Percentiles rank a stretch among this genome's conserved stretches.
These are phyloP conservation scores for Selaginella moellendorffii DNA, from an alignment of 75 land plant species.

Conservation along the genomic window DNA sequence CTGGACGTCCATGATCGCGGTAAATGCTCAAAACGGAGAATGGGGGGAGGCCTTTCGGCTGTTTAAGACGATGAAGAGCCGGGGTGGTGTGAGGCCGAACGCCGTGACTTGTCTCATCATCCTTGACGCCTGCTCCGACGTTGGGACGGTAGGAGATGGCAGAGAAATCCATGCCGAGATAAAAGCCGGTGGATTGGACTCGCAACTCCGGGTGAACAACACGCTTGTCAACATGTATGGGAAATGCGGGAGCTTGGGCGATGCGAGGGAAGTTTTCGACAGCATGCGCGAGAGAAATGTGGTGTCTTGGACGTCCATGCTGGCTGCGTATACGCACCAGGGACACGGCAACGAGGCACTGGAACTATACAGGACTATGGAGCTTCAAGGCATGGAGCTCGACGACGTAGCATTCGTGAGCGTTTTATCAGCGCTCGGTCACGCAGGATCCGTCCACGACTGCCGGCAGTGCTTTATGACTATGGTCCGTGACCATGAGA, in stretches of 20 bases:
- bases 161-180: slow-evolving; percentile 2
- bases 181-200: background rate
- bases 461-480: background rate
- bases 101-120: background rate
- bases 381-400: background rate
- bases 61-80: background rate
- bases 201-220: background rate
- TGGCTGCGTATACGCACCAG: background rate
- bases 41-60: background rate
- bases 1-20: background rate
- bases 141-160: background rate
- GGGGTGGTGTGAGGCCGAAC: background rate
- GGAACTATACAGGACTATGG: background rate
- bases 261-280: slow-evolving; percentile 2
- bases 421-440: background rate
- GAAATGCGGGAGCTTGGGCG: background rate
- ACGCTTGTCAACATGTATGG: slow-evolving; percentile 2
- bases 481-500: background rate
- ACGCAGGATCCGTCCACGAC: background rate
- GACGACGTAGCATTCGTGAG: background rate
- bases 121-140: background rate
- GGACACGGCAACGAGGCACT: slow-evolving; percentile 5
- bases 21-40: background rate
- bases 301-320: background rate
- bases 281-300: background rate